Evolutionary conservation across 1,139 yeast genomes (phyloP).

Genomic region (Yamadazyma mexicana): DNA sequence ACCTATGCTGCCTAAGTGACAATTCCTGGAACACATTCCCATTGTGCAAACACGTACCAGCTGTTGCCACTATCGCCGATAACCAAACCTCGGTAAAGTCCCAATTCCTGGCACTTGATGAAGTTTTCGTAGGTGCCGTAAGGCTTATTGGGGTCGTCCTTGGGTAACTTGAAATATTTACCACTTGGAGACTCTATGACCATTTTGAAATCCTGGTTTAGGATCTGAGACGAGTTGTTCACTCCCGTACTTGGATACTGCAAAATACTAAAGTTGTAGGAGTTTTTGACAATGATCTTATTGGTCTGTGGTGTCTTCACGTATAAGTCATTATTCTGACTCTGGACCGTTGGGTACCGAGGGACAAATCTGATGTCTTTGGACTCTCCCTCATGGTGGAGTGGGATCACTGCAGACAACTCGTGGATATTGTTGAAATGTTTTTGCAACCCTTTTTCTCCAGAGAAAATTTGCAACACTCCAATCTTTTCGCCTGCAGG

Average conservation of each 20-base stretch:
- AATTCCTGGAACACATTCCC: slow-evolving; percentile 58
- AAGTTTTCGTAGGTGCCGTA: slow-evolving; percentile 59
- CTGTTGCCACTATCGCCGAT: slow-evolving; percentile 77
- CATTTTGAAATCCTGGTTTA: slow-evolving; percentile 50
- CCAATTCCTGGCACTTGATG: slow-evolving; percentile 66
- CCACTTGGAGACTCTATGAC: slow-evolving; percentile 87
- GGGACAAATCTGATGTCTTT: slow-evolving; percentile 63
- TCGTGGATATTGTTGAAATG: slow-evolving; percentile 65
- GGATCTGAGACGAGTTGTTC: slow-evolving; percentile 33
- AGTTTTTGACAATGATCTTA: slow-evolving; percentile 53
- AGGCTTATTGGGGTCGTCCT: slow-evolving; percentile 44
- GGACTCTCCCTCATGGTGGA: slow-evolving; percentile 69
- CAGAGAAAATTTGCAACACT: slow-evolving; percentile 73
- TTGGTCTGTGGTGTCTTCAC: slow-evolving; percentile 82
- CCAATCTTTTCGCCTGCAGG: slow-evolving; percentile 73
- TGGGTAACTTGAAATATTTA: slow-evolving; percentile 60
- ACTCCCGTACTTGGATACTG: slow-evolving; percentile 67
- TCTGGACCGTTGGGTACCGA: slow-evolving; percentile 68
- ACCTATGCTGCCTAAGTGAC: slow-evolving; percentile 14
- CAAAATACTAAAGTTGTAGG: slow-evolving; percentile 62
- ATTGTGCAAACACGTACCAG: slow-evolving; percentile 91
- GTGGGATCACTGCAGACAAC: slow-evolving; percentile 73
- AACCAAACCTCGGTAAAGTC: slow-evolving; percentile 81
- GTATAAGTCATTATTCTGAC: slow-evolving; percentile 74
- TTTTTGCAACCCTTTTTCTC: slow-evolving; percentile 61